Conservation (phyloP, 805 yeast species). For the Candida qinlingensis region DNA sequence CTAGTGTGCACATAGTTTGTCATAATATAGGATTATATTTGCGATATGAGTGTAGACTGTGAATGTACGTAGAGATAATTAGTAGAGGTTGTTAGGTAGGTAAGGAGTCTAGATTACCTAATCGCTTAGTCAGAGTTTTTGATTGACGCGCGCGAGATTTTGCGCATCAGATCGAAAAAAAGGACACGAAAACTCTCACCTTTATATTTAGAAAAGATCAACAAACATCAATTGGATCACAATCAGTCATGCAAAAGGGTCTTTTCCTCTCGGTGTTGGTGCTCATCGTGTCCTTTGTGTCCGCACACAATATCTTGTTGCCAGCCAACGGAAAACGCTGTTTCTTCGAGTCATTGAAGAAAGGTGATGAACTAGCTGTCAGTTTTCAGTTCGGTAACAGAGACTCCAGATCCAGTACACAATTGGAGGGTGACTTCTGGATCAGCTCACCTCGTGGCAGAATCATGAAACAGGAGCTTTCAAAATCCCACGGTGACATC, state of each 20-base stretch:
- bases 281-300: conserved; percentile 13
- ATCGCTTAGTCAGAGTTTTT: not conserved
- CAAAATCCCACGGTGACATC: conserved; percentile 77
- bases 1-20: conserved; percentile 6
- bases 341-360: conserved; percentile 76
- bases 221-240: not conserved
- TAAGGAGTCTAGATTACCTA: not conserved
- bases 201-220: not conserved
- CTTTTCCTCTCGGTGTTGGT: conserved; percentile 1
- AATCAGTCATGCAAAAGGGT: conserved; percentile 1
- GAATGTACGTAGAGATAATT: not conserved
- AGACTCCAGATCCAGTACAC: conserved; percentile 64
- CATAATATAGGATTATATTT: conserved; percentile 12
- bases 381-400: conserved; percentile 93
- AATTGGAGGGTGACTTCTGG: conserved; percentile 59
- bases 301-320: conserved; percentile 76
- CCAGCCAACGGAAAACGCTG: conserved; percentile 85
- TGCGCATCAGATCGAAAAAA: not conserved
- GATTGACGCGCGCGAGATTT: not conserved
- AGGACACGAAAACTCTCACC: not conserved
- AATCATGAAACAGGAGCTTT: conserved; percentile 43
- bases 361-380: conserved; percentile 81
- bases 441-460: conserved; percentile 34
- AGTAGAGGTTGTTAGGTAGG: too few species aligned
- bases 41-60: not conserved